A percentile compares a stretch with the other conserved stretches of the same genome.
Evolutionary conservation across 2,329 filamentous ascomycete species (phyloP).

Genomic region (Talaromyces piceae): DNA sequence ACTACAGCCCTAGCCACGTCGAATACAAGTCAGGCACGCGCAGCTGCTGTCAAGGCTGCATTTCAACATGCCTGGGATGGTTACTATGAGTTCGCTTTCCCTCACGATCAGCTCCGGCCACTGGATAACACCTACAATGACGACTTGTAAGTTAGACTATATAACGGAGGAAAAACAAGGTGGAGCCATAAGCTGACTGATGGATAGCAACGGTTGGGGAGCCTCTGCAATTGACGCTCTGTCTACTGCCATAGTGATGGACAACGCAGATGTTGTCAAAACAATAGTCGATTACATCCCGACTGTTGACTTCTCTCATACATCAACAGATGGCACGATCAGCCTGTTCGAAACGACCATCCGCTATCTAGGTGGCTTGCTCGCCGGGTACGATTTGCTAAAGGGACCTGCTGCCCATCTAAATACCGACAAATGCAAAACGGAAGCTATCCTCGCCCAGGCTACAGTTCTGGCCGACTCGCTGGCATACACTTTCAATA

Average conservation of each 20-base stretch:
- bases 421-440: slow-evolving; percentile 39
- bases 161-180: slow-evolving; percentile 48
- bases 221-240: slow-evolving; percentile 75
- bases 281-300: slow-evolving; percentile 64
- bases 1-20: background rate
- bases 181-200: background rate
- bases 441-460: slow-evolving; percentile 58
- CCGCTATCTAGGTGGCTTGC: slow-evolving; percentile 71
- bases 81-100: slow-evolving; percentile 66
- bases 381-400: slow-evolving; percentile 64
- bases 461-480: slow-evolving; percentile 61
- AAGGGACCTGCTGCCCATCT: slow-evolving; percentile 55
- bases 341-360: slow-evolving; percentile 88
- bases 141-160: slow-evolving; percentile 51
- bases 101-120: slow-evolving; percentile 66
- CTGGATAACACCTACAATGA: slow-evolving; percentile 58
- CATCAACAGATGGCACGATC: slow-evolving; percentile 42
- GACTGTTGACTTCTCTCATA: slow-evolving; percentile 62
- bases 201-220: slow-evolving; percentile 55
- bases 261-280: slow-evolving; percentile 57
- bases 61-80: slow-evolving; percentile 66
- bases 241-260: slow-evolving; percentile 72
- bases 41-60: slow-evolving; percentile 57
- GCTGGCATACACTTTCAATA: slow-evolving; percentile 70
- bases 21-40: slow-evolving; percentile 24